These are phyloP conservation scores for Aspergillus haitiensis DNA, from an alignment of 495 filamentous ascomycete genomes.

Conservation along the genomic window DNA sequence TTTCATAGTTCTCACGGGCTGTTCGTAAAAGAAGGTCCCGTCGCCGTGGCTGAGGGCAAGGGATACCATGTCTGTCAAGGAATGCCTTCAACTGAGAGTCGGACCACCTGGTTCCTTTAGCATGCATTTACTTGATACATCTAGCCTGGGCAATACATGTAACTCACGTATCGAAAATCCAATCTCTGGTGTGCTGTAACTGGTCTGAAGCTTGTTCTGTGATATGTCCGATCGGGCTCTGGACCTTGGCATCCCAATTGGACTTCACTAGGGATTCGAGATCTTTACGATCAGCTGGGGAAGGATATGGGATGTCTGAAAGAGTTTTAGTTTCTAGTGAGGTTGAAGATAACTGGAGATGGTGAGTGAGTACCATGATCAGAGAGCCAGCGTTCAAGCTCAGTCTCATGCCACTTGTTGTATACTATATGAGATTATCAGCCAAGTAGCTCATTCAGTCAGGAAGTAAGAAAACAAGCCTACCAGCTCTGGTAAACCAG, in stretches of 20 bases:
- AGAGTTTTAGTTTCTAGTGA: conserved; percentile 13
- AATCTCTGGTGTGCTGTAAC: conserved; percentile 73
- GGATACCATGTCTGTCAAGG: conserved; percentile 83
- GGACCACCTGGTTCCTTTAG: conserved; percentile 61
- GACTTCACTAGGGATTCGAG: conserved; percentile 80
- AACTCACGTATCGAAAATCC: conserved; percentile 90
- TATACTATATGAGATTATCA: conserved; percentile 60
- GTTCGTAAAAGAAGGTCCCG: conserved; percentile 78
- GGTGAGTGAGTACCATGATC: conserved; percentile 59
- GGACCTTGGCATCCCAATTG: conserved; percentile 77
- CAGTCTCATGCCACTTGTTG: conserved; percentile 98
- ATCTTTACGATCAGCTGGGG: conserved; percentile 80
- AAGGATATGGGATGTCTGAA: conserved; percentile 76
- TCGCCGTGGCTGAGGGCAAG: conserved; percentile 74
- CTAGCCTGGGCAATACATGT: background rate
- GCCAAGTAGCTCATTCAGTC: background rate
- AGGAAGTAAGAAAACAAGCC: conserved; percentile 30
- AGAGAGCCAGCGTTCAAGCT: conserved; percentile 94
- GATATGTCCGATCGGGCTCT: conserved; percentile 71
- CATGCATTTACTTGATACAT: conserved; percentile 3
- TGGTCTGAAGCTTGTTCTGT: conserved; percentile 70
- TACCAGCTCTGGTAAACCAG: conserved; percentile 85
- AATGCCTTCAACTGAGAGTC: conserved; percentile 90
- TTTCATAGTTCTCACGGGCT: conserved; percentile 78
- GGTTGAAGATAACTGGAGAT: background rate